These are phyloP conservation scores for Citrus cavaleriei DNA, from an alignment of 345 rosid genomes.

Conservation along the genomic window DNA sequence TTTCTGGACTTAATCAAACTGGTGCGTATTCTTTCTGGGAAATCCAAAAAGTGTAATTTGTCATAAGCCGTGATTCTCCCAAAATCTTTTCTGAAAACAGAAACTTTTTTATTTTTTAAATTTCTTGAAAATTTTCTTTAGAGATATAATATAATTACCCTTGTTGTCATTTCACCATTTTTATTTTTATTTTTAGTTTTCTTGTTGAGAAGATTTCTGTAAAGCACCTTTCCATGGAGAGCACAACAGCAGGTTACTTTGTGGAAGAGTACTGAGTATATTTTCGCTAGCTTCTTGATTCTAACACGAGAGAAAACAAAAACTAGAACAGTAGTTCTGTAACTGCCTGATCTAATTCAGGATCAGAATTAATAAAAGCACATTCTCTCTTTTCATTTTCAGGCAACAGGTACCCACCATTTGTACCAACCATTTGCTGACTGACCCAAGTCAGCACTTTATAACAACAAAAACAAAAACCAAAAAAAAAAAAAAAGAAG, in stretches of 20 bases:
- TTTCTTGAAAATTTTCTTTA: background rate
- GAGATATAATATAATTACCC: background rate
- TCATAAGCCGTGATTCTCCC: slow-evolving; percentile 22
- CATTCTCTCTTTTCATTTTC: slow-evolving; percentile 32
- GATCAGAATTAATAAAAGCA: slow-evolving; percentile 6
- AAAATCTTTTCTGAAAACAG: background rate
- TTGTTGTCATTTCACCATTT: slow-evolving; percentile 2
- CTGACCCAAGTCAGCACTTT: slow-evolving; percentile 15
- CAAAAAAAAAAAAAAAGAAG: too few relatives aligned
- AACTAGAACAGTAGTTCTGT: slow-evolving; percentile 23
- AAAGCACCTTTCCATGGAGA: slow-evolving; percentile 12
- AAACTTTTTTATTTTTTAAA: background rate
- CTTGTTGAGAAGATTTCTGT: background rate
- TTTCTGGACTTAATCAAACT: slow-evolving; percentile 3
- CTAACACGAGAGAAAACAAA: background rate
- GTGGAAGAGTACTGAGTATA: background rate
- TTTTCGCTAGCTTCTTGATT: slow-evolving; percentile 7
- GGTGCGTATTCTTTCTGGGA: slow-evolving; percentile 9
- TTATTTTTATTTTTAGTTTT: background rate
- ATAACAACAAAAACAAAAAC: background rate
- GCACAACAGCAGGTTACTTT: background rate
- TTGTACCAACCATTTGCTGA: slow-evolving; percentile 27
- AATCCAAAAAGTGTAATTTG: slow-evolving; percentile 21
- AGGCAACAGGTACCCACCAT: slow-evolving; percentile 21
- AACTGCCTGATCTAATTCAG: slow-evolving; percentile 11